phyloP scores from a whole-genome alignment of 2,329 filamentous ascomycete genomes.

The Paecilomyces fulvus region DNA sequence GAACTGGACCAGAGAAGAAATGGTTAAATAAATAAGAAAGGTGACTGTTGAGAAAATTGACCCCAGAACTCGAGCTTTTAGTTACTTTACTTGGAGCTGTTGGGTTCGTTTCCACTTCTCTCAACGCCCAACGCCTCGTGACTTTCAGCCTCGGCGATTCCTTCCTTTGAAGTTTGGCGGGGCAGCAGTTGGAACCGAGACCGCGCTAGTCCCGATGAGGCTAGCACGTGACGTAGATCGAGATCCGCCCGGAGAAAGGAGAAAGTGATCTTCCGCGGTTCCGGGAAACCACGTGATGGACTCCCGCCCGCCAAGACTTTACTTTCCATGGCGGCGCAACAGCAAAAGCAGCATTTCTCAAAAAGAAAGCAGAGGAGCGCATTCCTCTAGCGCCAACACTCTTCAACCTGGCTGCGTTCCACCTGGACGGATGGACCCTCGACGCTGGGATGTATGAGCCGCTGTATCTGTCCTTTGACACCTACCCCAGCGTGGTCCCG shows the following conservation, averaged over 20 bases:
- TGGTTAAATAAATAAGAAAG: background rate
- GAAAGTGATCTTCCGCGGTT: background rate
- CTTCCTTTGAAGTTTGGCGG: background rate
- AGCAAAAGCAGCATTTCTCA: background rate
- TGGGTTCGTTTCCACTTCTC: background rate
- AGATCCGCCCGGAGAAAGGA: background rate
- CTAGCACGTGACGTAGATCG: background rate
- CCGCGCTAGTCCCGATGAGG: background rate
- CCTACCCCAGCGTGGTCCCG: constrained; percentile 38
- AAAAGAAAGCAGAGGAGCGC: background rate
- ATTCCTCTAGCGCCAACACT: constrained; percentile 10
- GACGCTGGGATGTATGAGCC: constrained; percentile 40
- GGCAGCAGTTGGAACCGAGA: background rate
- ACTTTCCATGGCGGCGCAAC: background rate
- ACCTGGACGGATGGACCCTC: constrained; percentile 13
- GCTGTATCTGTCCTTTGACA: constrained; percentile 37
- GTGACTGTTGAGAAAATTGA: background rate
- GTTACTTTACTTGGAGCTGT: background rate
- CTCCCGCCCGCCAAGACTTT: background rate
- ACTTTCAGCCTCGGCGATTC: background rate
- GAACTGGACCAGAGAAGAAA: background rate
- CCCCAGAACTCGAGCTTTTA: background rate
- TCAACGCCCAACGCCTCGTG: background rate
- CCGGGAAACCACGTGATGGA: background rate
- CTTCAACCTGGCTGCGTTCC: constrained; percentile 1